Percentiles rank a stretch among this genome's conserved stretches.
phyloP scores from a whole-genome alignment of 23 red algal species.

The Gracilariopsis chorda region DNA sequence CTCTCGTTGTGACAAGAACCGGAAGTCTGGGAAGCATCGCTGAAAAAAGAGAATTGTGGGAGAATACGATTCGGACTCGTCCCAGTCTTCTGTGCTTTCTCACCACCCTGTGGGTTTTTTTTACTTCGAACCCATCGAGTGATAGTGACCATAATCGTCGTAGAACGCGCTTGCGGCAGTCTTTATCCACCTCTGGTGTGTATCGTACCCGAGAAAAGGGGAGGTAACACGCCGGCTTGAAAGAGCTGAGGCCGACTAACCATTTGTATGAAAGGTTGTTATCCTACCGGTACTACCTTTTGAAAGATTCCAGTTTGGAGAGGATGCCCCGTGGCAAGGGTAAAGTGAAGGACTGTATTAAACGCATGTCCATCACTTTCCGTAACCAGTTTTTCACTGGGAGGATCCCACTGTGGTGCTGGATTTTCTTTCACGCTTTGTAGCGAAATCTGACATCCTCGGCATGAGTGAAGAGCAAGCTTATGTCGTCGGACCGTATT shows the following conservation, averaged over 20 bases:
- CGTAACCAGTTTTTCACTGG: not conserved
- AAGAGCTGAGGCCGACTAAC: not conserved
- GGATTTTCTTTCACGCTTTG: conserved; percentile 17
- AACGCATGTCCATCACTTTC: not conserved
- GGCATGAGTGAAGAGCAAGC: not conserved
- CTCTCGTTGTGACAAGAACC: not conserved
- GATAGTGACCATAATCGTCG: not conserved
- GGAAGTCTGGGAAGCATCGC: not conserved
- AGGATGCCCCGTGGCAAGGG: not conserved
- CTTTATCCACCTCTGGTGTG: not conserved
- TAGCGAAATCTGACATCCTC: not conserved
- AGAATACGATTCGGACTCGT: not conserved
- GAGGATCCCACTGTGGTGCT: not conserved
- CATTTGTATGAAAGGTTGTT: not conserved
- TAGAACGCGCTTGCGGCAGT: not conserved
- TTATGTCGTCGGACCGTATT: not conserved
- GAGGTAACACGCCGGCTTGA: not conserved
- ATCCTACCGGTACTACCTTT: not conserved
- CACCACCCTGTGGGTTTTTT: not conserved
- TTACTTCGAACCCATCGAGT: not conserved
- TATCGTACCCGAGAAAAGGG: not conserved
- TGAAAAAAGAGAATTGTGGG: not conserved
- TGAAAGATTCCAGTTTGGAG: not conserved
- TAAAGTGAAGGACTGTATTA: not conserved
- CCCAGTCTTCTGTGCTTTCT: not conserved